phyloP scores from a whole-genome alignment of 169 alveolate species.

The Theileria annulata region DNA sequence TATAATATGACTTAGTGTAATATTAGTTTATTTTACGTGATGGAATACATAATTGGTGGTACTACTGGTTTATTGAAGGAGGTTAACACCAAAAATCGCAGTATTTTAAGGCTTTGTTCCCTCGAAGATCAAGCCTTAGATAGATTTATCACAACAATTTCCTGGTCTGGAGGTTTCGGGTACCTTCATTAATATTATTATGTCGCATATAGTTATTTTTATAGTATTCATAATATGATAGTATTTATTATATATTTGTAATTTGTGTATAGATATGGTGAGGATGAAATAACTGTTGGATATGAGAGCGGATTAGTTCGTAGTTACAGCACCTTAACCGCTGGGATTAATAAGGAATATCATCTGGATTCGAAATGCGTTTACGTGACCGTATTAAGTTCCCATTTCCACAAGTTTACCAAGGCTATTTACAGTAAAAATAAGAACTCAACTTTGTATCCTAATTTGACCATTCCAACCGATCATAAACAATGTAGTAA shows the following conservation, averaged over 20 bases:
- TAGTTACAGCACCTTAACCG: slow-evolving; percentile 38
- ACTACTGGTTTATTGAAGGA: slow-evolving; percentile 62
- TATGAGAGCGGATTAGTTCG: slow-evolving; percentile 31
- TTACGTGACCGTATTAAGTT: slow-evolving; percentile 20
- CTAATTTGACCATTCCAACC: background rate
- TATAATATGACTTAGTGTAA: background rate
- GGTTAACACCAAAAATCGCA: slow-evolving; percentile 52
- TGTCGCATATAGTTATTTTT: background rate
- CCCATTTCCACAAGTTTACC: slow-evolving; percentile 9
- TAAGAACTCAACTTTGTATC: slow-evolving; percentile 29
- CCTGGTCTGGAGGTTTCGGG: slow-evolving; percentile 62
- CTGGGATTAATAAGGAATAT: slow-evolving; percentile 19
- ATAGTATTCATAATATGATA: background rate
- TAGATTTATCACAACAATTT: slow-evolving; percentile 35
- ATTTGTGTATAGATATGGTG: slow-evolving; percentile 2
- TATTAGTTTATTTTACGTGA: slow-evolving; percentile 19
- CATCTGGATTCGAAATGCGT: slow-evolving; percentile 43
- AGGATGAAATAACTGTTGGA: slow-evolving; percentile 53
- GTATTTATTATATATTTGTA: background rate
- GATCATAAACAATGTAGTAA: slow-evolving; percentile 1
- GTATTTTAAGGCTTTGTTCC: slow-evolving; percentile 11
- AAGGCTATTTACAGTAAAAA: slow-evolving; percentile 12
- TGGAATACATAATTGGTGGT: slow-evolving; percentile 58
- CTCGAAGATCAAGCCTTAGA: slow-evolving; percentile 41
- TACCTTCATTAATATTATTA: background rate